phyloP scores from a whole-genome alignment of 2,329 filamentous ascomycete genomes.

The Fusarium multiceps region DNA sequence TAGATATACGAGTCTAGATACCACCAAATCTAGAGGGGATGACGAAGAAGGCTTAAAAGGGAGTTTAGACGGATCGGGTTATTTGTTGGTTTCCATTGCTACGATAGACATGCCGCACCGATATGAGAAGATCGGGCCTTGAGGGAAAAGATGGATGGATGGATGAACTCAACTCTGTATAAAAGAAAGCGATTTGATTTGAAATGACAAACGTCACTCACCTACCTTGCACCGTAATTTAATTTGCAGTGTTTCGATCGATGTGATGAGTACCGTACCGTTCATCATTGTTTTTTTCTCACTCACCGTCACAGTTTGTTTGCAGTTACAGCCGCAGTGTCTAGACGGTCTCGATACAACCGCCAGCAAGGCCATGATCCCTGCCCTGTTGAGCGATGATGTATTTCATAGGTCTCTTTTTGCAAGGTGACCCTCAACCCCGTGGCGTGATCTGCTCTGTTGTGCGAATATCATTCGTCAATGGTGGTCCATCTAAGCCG shows the following conservation, averaged over 20 bases:
- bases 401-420: slow-evolving; percentile 33
- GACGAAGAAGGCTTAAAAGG: slow-evolving; percentile 16
- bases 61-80: slow-evolving; percentile 40
- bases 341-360: slow-evolving; percentile 25
- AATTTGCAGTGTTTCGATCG: neutral
- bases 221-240: neutral
- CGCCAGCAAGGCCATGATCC: slow-evolving; percentile 34
- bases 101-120: slow-evolving; percentile 40
- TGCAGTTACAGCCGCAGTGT: slow-evolving; percentile 9
- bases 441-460: slow-evolving; percentile 44
- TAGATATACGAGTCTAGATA: slow-evolving; percentile 33
- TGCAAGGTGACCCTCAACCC: slow-evolving; percentile 34
- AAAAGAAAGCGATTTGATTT: slow-evolving; percentile 49
- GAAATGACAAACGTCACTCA: slow-evolving; percentile 32
- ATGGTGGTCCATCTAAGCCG: slow-evolving; percentile 12
- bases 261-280: slow-evolving; percentile 7
- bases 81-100: slow-evolving; percentile 36
- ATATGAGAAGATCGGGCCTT: slow-evolving; percentile 32
- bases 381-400: slow-evolving; percentile 32
- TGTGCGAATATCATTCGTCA: slow-evolving; percentile 40
- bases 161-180: slow-evolving; percentile 47
- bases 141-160: slow-evolving; percentile 25
- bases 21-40: slow-evolving; percentile 16
- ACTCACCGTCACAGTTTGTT: slow-evolving; percentile 22
- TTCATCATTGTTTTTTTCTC: neutral